phyloP scores from a whole-genome alignment of 306 rosid genomes.

The Dalbergia oliveri region DNA sequence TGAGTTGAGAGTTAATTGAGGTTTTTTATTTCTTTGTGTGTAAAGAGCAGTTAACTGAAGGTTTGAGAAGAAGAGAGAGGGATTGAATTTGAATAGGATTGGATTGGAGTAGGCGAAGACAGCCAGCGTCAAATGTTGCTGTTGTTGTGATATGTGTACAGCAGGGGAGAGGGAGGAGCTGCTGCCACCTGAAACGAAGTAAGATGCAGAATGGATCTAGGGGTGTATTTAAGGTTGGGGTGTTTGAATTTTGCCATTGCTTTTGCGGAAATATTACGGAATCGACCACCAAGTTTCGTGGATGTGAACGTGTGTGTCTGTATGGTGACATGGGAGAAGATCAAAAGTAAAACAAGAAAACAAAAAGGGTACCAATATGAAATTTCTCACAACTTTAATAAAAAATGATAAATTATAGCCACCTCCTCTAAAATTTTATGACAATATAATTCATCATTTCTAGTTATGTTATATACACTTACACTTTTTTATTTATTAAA shows the following conservation, averaged over 20 bases:
- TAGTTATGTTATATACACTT: too few species aligned
- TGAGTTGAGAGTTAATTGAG: too few species aligned
- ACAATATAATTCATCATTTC: too few species aligned
- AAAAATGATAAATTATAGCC: too few species aligned
- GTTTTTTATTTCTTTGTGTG: too few species aligned
- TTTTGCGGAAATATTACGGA: conserved; percentile 24
- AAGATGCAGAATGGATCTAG: background rate
- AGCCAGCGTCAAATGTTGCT: background rate
- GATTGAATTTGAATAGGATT: background rate
- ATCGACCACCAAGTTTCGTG: conserved; percentile 10
- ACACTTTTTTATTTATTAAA: too few species aligned
- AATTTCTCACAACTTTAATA: too few species aligned
- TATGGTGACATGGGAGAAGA: background rate
- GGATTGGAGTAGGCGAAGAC: background rate
- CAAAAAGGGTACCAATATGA: background rate
- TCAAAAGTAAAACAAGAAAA: too few species aligned
- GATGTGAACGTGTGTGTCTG: background rate
- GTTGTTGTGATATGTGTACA: too few species aligned
- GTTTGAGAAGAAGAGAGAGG: background rate
- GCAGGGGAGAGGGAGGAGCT: background rate
- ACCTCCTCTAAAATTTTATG: too few species aligned
- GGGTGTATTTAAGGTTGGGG: conserved; percentile 1
- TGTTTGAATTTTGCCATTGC: conserved; percentile 28
- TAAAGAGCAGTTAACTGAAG: too few species aligned
- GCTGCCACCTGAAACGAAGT: conserved; percentile 22